Base-by-base conservation (phyloP, 805 yeast genomes). In the Candida arabinofermentans region DNA sequence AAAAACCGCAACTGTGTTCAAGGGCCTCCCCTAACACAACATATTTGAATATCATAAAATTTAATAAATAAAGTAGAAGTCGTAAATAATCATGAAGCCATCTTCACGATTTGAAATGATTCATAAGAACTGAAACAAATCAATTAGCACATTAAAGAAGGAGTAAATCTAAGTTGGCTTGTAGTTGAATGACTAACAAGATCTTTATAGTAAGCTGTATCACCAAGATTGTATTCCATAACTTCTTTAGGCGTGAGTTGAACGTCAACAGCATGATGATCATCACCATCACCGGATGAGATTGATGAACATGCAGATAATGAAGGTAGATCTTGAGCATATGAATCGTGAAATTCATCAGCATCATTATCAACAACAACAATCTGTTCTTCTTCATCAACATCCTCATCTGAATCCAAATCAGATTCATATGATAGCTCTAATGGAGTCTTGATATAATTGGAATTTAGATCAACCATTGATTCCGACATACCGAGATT, bases 231-330 rank as follows among this genome's bases (percentile, higher is more conserved):
- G 14, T 36, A 43, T 19, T 39, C 46, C 13, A 39, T 24, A 8
- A 32, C 10, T 17, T 39, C 31, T 29, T 21, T 34, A 6, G 37
- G 29, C 16, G 29, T 17, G 5, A 10, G 10, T 29, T 29, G 18
- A 23, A 9, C n/a, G 19, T 34, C 18, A n/a, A 12, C 14, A 24
- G 9, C 13, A 2, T 36, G 36, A 17, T 13, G 23, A 32, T 17
- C 37, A 4, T 12, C 12, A 18, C 51, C 58, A 38, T 58, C 62
- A 13, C 44, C 41, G n/a, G 60, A 55, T 4, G 61, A 57, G 10
- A 41, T 45, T 1, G 64, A 58, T 9, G 62, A 57, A 27, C 64
- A 58, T 34, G 48, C 48, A 2, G 63, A 49, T 8, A 61, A 41
- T 1, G 53, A 49, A 16, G 65, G 65, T 19, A 61, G 42, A 21